Conservation (phyloP, 2,329 filamentous ascomycete genomes). For the Pestalotiopsis sp. region DNA sequence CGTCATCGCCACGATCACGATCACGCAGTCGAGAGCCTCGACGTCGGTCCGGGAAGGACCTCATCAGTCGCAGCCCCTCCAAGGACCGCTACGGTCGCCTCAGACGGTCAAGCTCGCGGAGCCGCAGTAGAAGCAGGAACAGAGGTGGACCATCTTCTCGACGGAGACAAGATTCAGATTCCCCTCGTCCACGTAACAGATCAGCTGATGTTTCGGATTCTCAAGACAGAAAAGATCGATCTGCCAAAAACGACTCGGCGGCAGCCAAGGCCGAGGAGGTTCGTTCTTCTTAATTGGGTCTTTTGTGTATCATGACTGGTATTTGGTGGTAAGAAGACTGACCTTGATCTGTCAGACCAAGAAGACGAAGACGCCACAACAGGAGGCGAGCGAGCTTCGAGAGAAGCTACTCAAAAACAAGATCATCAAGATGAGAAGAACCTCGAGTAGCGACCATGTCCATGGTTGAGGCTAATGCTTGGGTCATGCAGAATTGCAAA, state of each 20-base stretch:
- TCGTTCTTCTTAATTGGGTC: conserved; percentile 35
- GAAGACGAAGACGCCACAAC: conserved; percentile 38
- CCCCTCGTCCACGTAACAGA: conserved; percentile 50
- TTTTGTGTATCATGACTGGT: conserved; percentile 15
- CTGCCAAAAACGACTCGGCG: conserved; percentile 31
- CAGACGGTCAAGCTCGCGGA: conserved; percentile 30
- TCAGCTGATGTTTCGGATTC: conserved; percentile 58
- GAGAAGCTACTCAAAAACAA: conserved; percentile 53
- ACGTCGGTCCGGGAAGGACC: conserved; percentile 33
- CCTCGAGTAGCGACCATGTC: conserved; percentile 41
- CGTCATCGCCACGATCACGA: conserved; percentile 38
- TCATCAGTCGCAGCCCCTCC: conserved; percentile 36
- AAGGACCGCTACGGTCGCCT: conserved; percentile 33
- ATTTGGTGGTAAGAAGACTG: conserved; percentile 2
- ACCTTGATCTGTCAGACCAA: conserved; percentile 30
- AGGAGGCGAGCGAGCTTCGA: conserved; percentile 44
- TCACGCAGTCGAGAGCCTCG: conserved; percentile 35
- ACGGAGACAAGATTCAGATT: conserved; percentile 52
- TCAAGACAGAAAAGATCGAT: conserved; percentile 43
- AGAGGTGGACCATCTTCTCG: conserved; percentile 37
- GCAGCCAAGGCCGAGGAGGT: conserved; percentile 40
- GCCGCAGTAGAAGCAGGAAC: conserved; percentile 20
- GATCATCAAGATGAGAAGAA: conserved; percentile 56
- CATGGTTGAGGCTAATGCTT: conserved; percentile 47
- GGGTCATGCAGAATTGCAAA: conserved; percentile 30